phyloP scores from a whole-genome alignment of 306 rosid genomes.

The Vicia villosa region DNA sequence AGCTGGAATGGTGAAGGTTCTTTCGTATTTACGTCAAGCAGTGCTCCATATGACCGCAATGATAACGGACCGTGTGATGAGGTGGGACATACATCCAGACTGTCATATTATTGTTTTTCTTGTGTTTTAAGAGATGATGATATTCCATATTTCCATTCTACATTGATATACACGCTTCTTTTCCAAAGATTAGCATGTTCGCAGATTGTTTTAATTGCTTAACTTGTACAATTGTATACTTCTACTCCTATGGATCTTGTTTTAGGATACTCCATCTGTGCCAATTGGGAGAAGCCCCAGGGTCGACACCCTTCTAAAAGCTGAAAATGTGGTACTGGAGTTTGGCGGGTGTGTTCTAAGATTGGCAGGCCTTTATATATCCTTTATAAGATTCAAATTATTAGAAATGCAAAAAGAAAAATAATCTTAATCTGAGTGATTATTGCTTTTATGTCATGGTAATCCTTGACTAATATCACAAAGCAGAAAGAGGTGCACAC shows the following conservation, averaged over 20 bases:
- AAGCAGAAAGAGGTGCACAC: slow-evolving; percentile 96
- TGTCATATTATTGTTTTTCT: background rate
- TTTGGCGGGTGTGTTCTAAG: slow-evolving; percentile 80
- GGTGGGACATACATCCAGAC: slow-evolving; percentile 51
- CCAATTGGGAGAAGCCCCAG: slow-evolving; percentile 87
- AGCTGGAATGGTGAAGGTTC: slow-evolving; percentile 96
- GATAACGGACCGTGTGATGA: slow-evolving; percentile 90
- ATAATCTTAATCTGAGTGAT: slow-evolving; percentile 4
- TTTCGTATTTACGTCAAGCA: slow-evolving; percentile 84
- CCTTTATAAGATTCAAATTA: slow-evolving; percentile 53
- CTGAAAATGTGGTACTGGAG: slow-evolving; percentile 75
- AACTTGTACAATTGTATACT: background rate
- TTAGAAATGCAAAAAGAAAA: background rate
- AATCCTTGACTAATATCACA: slow-evolving; percentile 73
- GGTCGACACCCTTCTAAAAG: slow-evolving; percentile 71
- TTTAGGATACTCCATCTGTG: slow-evolving; percentile 78
- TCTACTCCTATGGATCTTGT: slow-evolving; percentile 7
- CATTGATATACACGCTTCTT: background rate
- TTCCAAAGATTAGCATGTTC: slow-evolving; percentile 11
- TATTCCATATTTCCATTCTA: slow-evolving; percentile 11
- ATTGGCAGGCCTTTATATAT: slow-evolving; percentile 96
- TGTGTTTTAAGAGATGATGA: slow-evolving; percentile 21
- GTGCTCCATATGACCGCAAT: slow-evolving; percentile 79
- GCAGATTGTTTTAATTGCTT: slow-evolving; percentile 24
- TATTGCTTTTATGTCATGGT: slow-evolving; percentile 11